These are phyloP conservation scores for Pseudogymnoascus sp. DNA, from an alignment of 2,329 filamentous ascomycete species.

Conservation along the genomic window DNA sequence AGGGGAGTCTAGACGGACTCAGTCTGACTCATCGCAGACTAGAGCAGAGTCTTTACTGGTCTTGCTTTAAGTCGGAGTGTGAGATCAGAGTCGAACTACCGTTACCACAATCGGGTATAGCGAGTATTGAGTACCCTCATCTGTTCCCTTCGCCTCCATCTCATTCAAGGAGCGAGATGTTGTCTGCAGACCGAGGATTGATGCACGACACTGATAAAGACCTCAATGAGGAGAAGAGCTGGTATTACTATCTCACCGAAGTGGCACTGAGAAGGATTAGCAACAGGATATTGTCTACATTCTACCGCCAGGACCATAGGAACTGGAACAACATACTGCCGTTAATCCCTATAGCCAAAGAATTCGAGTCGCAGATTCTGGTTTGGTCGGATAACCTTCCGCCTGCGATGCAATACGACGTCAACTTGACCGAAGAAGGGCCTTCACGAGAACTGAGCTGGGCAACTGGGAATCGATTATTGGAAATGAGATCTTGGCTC, in stretches of 20 bases:
- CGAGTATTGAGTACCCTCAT: slow-evolving; percentile 30
- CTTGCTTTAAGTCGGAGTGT: slow-evolving; percentile 37
- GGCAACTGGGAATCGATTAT: slow-evolving; percentile 16
- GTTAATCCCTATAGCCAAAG: slow-evolving; percentile 23
- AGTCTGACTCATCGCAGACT: slow-evolving; percentile 22
- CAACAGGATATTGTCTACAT: slow-evolving; percentile 34
- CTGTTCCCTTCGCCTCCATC: slow-evolving; percentile 27
- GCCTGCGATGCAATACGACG: slow-evolving; percentile 23
- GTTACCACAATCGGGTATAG: slow-evolving; percentile 31
- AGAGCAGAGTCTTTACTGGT: slow-evolving; percentile 37
- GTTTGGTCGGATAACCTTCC: slow-evolving; percentile 26
- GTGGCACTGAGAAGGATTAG: slow-evolving; percentile 36
- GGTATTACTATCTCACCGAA: slow-evolving; percentile 40
- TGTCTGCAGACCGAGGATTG: background rate
- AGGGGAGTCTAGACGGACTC: background rate
- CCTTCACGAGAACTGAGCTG: slow-evolving; percentile 25
- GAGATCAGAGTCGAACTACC: slow-evolving; percentile 35
- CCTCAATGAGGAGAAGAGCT: slow-evolving; percentile 30
- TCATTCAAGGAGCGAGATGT: background rate
- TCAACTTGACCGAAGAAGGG: slow-evolving; percentile 12
- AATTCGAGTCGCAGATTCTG: slow-evolving; percentile 26
- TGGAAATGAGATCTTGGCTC: slow-evolving; percentile 26
- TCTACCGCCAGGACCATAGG: slow-evolving; percentile 20
- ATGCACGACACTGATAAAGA: background rate
- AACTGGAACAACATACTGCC: slow-evolving; percentile 23